Percentiles rank a stretch among this genome's conserved stretches.
Conservation (phyloP, 2,329 filamentous ascomycete species). For the Cytospora piceicola region DNA sequence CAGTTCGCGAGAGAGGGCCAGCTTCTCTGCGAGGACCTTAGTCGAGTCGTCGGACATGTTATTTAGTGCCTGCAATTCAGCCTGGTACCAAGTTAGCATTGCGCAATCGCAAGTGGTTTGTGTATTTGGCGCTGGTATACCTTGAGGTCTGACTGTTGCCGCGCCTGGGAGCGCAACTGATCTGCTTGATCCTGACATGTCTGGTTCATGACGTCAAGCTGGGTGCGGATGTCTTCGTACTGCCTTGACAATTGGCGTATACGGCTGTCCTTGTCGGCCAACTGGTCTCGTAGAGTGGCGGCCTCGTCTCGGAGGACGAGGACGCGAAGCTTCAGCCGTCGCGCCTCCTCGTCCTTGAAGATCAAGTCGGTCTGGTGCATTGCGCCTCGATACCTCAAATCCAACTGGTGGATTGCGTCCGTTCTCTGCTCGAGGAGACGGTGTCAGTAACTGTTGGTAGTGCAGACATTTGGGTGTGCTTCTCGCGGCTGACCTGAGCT, state of each 20-base stretch:
- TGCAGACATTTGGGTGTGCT: background rate
- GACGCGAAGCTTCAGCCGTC: slow-evolving; percentile 69
- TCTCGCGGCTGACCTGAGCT: slow-evolving; percentile 39
- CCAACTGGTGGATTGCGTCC: slow-evolving; percentile 59
- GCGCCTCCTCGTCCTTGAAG: slow-evolving; percentile 73
- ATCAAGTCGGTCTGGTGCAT: slow-evolving; percentile 69
- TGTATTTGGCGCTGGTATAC: slow-evolving; percentile 38
- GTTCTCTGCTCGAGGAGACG: slow-evolving; percentile 43
- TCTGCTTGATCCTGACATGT: slow-evolving; percentile 51
- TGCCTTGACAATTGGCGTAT: slow-evolving; percentile 53
- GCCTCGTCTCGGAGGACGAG: slow-evolving; percentile 78
- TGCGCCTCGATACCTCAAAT: slow-evolving; percentile 70
- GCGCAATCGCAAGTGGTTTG: background rate
- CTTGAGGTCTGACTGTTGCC: slow-evolving; percentile 53
- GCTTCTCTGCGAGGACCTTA: slow-evolving; percentile 66
- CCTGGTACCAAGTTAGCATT: slow-evolving; percentile 49
- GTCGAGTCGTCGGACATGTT: slow-evolving; percentile 69
- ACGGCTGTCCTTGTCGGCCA: slow-evolving; percentile 63
- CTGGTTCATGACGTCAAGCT: slow-evolving; percentile 50
- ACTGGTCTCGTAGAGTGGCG: slow-evolving; percentile 65
- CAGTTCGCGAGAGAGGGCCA: slow-evolving; percentile 56
- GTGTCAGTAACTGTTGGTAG: slow-evolving; percentile 7
- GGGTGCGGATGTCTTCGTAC: slow-evolving; percentile 44
- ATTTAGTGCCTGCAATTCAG: slow-evolving; percentile 72
- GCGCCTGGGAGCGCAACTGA: slow-evolving; percentile 52